phyloP scores from a whole-genome alignment of 2,329 filamentous ascomycete genomes.

The Botrytis hyacinthi region DNA sequence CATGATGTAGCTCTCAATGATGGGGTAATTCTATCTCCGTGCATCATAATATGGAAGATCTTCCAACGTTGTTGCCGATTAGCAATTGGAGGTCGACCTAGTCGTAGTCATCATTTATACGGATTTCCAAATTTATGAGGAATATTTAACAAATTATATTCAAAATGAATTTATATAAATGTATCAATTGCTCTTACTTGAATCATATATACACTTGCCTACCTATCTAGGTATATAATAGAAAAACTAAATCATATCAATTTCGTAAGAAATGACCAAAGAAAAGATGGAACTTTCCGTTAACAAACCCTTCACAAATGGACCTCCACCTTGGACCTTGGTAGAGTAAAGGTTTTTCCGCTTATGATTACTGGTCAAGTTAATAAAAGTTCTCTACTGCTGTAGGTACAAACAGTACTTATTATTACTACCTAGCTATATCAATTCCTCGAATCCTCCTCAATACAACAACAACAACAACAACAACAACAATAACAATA shows the following conservation, averaged over 20 bases:
- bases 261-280: not conserved
- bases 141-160: not conserved
- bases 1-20: not conserved
- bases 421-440: not conserved
- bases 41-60: not conserved
- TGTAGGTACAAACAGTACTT: not conserved
- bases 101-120: not conserved
- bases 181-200: not conserved
- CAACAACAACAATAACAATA: too few relatives aligned
- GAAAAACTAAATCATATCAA: too few relatives aligned
- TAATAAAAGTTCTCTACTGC: not conserved
- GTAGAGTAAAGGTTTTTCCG: slow-evolving; percentile 7
- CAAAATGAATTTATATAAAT: not conserved
- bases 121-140: not conserved
- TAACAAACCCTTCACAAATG: not conserved
- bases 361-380: not conserved
- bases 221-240: too few relatives aligned
- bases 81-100: not conserved
- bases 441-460: not conserved
- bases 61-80: not conserved
- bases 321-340: not conserved
- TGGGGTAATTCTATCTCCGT: slow-evolving; percentile 7
- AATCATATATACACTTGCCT: not conserved
- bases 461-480: not conserved
- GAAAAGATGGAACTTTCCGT: not conserved